A percentile compares a stretch with the other conserved stretches of the same genome.
phyloP scores from a whole-genome alignment of 176 grass and related monocot species.

The Pharus latifolius region DNA sequence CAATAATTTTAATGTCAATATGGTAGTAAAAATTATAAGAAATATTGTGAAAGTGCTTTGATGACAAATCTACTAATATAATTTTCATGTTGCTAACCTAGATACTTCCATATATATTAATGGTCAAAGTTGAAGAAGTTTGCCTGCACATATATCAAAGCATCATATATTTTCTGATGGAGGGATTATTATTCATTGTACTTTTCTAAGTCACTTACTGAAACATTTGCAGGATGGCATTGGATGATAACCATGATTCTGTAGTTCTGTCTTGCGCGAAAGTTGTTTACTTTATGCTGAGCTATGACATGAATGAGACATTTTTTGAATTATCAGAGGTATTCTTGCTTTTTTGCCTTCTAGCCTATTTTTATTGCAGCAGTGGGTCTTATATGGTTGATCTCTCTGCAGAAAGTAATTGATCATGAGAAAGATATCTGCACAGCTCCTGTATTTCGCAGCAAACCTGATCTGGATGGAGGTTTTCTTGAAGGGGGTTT shows the following conservation, averaged over 20 bases:
- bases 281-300: conserved; percentile 62
- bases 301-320: conserved; percentile 59
- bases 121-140: too few relatives aligned
- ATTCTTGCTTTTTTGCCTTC: background rate
- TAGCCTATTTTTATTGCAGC: background rate
- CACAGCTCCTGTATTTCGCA: conserved; percentile 83
- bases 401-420: conserved; percentile 50
- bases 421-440: conserved; percentile 46
- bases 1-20: too few relatives aligned
- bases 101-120: too few relatives aligned
- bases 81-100: too few relatives aligned
- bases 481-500: conserved; percentile 84
- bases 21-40: too few relatives aligned
- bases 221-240: conserved; percentile 55
- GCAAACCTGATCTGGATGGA: conserved; percentile 57
- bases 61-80: too few relatives aligned
- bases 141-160: too few relatives aligned
- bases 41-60: too few relatives aligned
- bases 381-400: conserved; percentile 3
- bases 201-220: conserved; percentile 18
- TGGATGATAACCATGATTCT: conserved; percentile 98
- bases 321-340: conserved; percentile 74
- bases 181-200: conserved; percentile 22
- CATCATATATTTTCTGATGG: too few relatives aligned
- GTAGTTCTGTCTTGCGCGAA: conserved; percentile 81